Base-by-base conservation (phyloP, 345 rosid genomes). In the Punica granatum region DNA sequence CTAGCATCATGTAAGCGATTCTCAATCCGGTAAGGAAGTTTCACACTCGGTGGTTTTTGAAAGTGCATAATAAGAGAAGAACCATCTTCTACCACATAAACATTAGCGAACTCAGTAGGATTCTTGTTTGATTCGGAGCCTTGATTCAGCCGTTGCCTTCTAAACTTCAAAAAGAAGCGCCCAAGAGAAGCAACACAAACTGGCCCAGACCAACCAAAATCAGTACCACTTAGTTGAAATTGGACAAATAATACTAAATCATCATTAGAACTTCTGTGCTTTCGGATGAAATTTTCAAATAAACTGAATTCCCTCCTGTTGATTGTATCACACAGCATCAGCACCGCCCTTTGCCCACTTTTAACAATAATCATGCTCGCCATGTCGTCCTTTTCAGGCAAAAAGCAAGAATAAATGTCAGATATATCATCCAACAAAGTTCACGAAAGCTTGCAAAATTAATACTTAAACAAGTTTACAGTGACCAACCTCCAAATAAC, bases 131-230 rank as follows among this genome's bases (percentile, higher is more conserved):
- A 64, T 41, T 42, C 79, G 69, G 71, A 74, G 54, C 73, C 68
- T 79, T 80, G 92, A 81, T 77, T 76, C 49, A 84, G 68, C 60
- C 79, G 85, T 64, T 81, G 28, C 49, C 19, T 88, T 73, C 86
- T 82, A 72, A 88, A 92, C 80, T 90, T 92, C 66, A 92, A 78
- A 79, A 85, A 90, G 76, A 92, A 92, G 56, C 88, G 73, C 60
- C 98, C 97, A 33, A 92, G 78, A 33, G 98, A 92, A 68, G 89
- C 80, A 74, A 88, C 86, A 81, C 97, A 88, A 61, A 90, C 80
- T 69, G 98, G 98, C 30, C 98, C 98, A 28, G 98, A 92, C 98
- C 96, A 92, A 72, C 81, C 73, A 66, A 78, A 70, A 48, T 81
- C 81, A 72, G 88, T 77, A 44, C 83, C 85, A 78, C 79, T 73